These are phyloP conservation scores for Tuber microsphaerosporum DNA, from an alignment of 495 filamentous ascomycete species.

Conservation along the genomic window DNA sequence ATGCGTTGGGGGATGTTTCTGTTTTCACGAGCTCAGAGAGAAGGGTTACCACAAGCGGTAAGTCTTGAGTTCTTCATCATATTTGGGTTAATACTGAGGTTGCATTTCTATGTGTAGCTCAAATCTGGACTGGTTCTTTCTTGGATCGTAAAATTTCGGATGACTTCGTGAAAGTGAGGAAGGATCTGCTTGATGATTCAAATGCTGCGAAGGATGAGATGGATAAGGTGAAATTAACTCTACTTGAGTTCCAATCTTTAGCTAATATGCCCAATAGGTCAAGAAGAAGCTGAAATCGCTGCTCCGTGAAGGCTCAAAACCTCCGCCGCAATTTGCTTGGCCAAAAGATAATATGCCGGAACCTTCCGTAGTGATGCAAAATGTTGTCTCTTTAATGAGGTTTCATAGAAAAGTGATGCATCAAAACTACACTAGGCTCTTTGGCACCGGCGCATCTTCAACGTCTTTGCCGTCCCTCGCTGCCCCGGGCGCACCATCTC, in stretches of 20 bases:
- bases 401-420: constrained; percentile 93
- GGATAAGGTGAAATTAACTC: constrained; percentile 57
- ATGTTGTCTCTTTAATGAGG: constrained; percentile 94
- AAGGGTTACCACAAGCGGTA: constrained; percentile 81
- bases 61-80: constrained; percentile 34
- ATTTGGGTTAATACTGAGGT: constrained; percentile 11
- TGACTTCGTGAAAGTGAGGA: constrained; percentile 78
- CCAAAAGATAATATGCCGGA: constrained; percentile 87
- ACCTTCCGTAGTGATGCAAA: constrained; percentile 76
- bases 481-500: constrained; percentile 33
- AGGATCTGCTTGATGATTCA: constrained; percentile 91
- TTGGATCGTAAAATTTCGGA: constrained; percentile 74
- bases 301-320: constrained; percentile 74
- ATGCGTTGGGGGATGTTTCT: constrained; percentile 78
- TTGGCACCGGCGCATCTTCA: constrained; percentile 55
- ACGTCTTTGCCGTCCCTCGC: constrained; percentile 47
- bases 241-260: not conserved
- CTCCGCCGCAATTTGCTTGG: constrained; percentile 93
- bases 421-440: constrained; percentile 75
- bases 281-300: constrained; percentile 97
- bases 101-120: constrained; percentile 50
- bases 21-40: constrained; percentile 93
- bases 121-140: constrained; percentile 92
- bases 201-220: constrained; percentile 99
- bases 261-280: constrained; percentile 47